Base-by-base conservation (phyloP, 139 green algal species). In the Eudorina sp. region DNA sequence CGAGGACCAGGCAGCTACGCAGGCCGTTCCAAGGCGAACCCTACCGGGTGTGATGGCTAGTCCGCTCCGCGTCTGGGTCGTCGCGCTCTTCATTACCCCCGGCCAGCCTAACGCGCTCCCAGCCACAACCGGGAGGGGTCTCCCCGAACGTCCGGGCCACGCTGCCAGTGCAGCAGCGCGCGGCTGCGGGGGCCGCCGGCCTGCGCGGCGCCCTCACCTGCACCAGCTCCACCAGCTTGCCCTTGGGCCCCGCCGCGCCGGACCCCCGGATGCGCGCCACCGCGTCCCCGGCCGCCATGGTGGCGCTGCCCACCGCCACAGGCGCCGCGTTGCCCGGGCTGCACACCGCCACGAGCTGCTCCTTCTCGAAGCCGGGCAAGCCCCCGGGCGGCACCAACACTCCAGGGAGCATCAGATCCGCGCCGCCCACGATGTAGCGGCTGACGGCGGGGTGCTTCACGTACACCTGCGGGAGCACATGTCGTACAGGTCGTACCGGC, bases 401-500 rank as follows among this genome's bases (percentile, higher is more conserved):
- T n/a, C 93, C 93, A 29, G 94, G 94, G 9, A 96, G 92, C 94
- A 96, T 96, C 29, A 95, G 80, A 87, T 96, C 94, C 40, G 94
- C 94, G n/a, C 94, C 94, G 46, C 84, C 87, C 11, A 94, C 58
- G 0, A 96, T 76, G 84, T 92, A 96, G 41, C 91, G 86, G 1
- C 88, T 94, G 40, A 96, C 94, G 25, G 81, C 83, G 7, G 89
- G 89, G 92, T 96, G 94, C 87, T 95, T 95, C 11, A 95, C 45
- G 40, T 29, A 79, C 66, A 96, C 90, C n/a, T 86, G 80, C 8
- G 41, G n/a, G n/a, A 3, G 29, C 29, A 73, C 29, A 43, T 41
- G 51, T n/a, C n/a, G n/a, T n/a, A n/a, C n/a, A n/a, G n/a, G n/a
- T n/a, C n/a, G n/a, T n/a, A n/a, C n/a, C n/a, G n/a, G n/a, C n/a